Conservation (phyloP, 176 grass and related monocot species). For the Triticum urartu region DNA sequence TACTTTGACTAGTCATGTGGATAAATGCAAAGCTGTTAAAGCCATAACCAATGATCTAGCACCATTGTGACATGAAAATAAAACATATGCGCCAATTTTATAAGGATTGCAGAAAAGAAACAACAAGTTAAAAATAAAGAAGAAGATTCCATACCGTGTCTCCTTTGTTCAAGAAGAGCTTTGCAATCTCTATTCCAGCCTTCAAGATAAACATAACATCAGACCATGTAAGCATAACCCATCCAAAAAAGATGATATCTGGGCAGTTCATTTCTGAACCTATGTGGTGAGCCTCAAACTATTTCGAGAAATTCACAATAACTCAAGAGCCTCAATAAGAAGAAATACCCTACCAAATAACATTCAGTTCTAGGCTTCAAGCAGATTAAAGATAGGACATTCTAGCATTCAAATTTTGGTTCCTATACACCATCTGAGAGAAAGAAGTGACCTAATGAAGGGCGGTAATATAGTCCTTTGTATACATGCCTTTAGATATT, state of each 20-base stretch:
- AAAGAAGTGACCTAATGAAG: neutral
- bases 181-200: slow-evolving; percentile 92
- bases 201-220: slow-evolving; percentile 44
- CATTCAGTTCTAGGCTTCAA: neutral
- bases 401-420: neutral
- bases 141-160: slow-evolving; percentile 57
- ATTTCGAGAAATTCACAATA: neutral
- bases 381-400: slow-evolving; percentile 1
- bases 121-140: slow-evolving; percentile 12
- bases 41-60: neutral
- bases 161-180: slow-evolving; percentile 95
- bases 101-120: slow-evolving; percentile 1
- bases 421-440: neutral
- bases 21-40: neutral
- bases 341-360: slow-evolving; percentile 1
- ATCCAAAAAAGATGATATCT: slow-evolving; percentile 28
- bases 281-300: slow-evolving; percentile 10
- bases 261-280: neutral
- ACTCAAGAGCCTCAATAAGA: neutral
- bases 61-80: neutral
- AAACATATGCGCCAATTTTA: slow-evolving; percentile 4
- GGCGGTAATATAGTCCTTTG: neutral
- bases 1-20: neutral
- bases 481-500: neutral
- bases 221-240: slow-evolving; percentile 18